phyloP scores from a whole-genome alignment of 306 rosid species.

The Aeschynomene evenia region DNA sequence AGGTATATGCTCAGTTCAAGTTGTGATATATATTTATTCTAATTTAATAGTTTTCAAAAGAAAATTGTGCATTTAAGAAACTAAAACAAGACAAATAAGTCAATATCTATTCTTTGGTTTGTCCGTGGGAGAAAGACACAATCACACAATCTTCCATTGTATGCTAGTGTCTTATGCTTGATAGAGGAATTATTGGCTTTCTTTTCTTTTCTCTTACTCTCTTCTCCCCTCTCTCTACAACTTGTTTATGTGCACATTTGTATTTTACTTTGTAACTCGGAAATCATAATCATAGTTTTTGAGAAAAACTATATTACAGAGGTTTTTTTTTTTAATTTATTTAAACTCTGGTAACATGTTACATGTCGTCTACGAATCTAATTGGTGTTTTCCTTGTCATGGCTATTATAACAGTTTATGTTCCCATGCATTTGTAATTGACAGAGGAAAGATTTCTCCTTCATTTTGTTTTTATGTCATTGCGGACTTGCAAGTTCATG shows the following conservation, averaged over 20 bases:
- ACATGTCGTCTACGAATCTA: not conserved
- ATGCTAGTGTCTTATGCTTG: not conserved
- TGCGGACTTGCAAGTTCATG: too few species aligned
- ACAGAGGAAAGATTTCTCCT: not conserved
- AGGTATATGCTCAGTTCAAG: slow-evolving; percentile 41
- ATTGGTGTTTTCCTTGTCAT: not conserved
- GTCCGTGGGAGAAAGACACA: not conserved
- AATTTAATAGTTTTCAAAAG: not conserved
- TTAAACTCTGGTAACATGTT: too few species aligned
- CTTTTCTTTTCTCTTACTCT: too few species aligned
- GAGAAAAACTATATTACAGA: too few species aligned
- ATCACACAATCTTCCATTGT: too few species aligned
- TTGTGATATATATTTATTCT: not conserved
- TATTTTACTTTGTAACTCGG: too few species aligned
- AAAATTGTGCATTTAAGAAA: not conserved
- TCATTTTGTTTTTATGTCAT: not conserved
- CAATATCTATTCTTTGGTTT: not conserved
- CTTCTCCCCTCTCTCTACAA: too few species aligned
- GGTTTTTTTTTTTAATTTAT: too few species aligned
- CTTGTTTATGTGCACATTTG: not conserved
- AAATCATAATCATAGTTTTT: too few species aligned
- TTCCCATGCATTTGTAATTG: not conserved
- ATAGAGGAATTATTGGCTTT: too few species aligned
- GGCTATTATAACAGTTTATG: not conserved
- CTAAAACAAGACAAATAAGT: not conserved